Evolutionary conservation across 2,329 filamentous ascomycete genomes (phyloP), one percentile per base, ranked within the genome.

Genomic region (Tympanopsis confertula): DNA sequence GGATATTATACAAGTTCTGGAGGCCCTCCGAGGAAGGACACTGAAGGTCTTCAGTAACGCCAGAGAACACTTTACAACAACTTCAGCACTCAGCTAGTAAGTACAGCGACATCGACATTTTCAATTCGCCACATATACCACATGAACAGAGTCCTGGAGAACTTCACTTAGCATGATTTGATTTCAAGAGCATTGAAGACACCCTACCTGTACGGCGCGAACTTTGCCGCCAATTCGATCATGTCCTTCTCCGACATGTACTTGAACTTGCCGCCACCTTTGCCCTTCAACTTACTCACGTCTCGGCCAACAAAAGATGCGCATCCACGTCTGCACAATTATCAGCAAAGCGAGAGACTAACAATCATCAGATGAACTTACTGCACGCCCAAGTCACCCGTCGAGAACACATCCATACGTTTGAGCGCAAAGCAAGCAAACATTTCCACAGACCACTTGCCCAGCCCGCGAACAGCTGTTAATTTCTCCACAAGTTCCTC

Each of bases 51-150:
- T n/a, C n/a, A n/a, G n/a, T n/a, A n/a, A n/a, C n/a, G n/a, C n/a
- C n/a, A n/a, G n/a, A n/a, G n/a, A n/a, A n/a, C n/a, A n/a, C n/a
- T n/a, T n/a, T n/a, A n/a, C n/a, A n/a, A n/a, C n/a, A n/a, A n/a
- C n/a, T n/a, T n/a, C n/a, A n/a, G n/a, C n/a, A n/a, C n/a, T n/a
- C n/a, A n/a, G n/a, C n/a, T n/a, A n/a, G n/a, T n/a, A n/a, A n/a
- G n/a, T n/a, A n/a, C n/a, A n/a, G n/a, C n/a, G 19, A 88, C 61
- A 56, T 93, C 82, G 3, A 86, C 86, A 52, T 86, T 77, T 53
- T 82, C 82, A 10, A 89, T 78, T 41, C 82, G 69, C 88, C 89
- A 95, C 84, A 94, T 94, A 55, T 94, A 94, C 88, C 88, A 95
- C 88, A 95, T 95, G 52, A 94, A 94, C 32, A 95, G 56, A 49